These are phyloP conservation scores for Paramecium caudatum DNA, from an alignment of 73 alveolate species.

Conservation along the genomic window DNA sequence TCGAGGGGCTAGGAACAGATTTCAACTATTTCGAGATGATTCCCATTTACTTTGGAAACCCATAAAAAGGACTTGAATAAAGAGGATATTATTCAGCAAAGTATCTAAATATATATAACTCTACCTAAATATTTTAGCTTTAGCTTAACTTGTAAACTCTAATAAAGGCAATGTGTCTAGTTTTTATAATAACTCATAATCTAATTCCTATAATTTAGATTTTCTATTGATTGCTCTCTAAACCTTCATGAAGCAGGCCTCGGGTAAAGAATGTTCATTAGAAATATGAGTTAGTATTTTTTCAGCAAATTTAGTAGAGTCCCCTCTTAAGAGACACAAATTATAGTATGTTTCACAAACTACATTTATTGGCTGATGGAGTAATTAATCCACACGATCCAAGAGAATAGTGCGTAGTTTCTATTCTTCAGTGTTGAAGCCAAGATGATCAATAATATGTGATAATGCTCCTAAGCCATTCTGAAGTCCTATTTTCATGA, in stretches of 20 bases:
- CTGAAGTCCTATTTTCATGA: neutral
- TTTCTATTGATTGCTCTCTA: neutral
- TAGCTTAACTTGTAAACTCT: neutral
- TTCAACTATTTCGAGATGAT: neutral
- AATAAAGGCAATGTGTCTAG: neutral
- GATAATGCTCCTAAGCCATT: neutral
- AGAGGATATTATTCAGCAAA: constrained; percentile 12
- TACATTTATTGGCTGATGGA: neutral
- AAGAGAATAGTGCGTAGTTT: neutral
- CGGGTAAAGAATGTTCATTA: neutral
- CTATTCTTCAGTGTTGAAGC: neutral
- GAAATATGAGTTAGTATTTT: neutral
- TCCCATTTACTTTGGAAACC: neutral
- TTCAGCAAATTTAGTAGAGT: neutral
- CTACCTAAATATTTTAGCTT: constrained; percentile 20
- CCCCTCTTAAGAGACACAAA: neutral
- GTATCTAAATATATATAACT: constrained; percentile 3
- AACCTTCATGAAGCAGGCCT: neutral
- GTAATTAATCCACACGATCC: neutral
- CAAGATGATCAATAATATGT: constrained; percentile 9
- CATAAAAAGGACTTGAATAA: neutral
- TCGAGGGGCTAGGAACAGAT: neutral
- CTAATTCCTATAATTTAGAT: neutral
- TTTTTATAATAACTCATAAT: neutral
- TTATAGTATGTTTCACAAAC: neutral